Evolutionary conservation across 73 alveolate genomes (phyloP), one percentile per base, ranked within the genome.

Genomic region (Symbiodinium pilosum): DNA sequence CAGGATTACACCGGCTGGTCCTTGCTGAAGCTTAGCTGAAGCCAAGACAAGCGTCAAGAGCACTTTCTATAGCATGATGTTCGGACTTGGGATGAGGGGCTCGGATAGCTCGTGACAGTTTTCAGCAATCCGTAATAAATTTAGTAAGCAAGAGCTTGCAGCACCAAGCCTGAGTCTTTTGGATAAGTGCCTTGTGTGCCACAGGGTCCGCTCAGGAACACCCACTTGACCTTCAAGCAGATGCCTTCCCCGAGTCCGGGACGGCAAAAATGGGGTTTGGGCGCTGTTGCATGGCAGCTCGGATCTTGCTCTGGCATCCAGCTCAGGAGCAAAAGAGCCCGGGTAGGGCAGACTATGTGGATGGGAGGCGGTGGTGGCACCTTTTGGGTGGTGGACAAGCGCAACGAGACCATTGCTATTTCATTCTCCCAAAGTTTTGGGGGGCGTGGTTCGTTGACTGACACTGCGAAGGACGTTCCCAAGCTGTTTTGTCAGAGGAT

Each of bases 1-100:
- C n/a, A n/a, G n/a, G 94, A 87, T 85, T 87, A 11, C 59, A 87
- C 94, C 30, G 94, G 94, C 43, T 87, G 94, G 94, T 87, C 94
- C 44, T 85, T 87, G 64, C 64, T 87, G 94, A 87, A 64, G 81
- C 81, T 64, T 28, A 64, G 38, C n/a, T n/a, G n/a, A n/a, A n/a
- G n/a, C n/a, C n/a, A n/a, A n/a, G n/a, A n/a, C n/a, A n/a, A n/a
- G n/a, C n/a, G n/a, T n/a, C n/a, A n/a, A n/a, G n/a, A n/a, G n/a
- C n/a, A n/a, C n/a, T n/a, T n/a, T n/a, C n/a, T n/a, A n/a, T n/a
- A n/a, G n/a, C n/a, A n/a, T n/a, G n/a, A n/a, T n/a, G n/a, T n/a
- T n/a, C n/a, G n/a, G n/a, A n/a, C n/a, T n/a, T n/a, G n/a, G n/a
- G n/a, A n/a, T n/a, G n/a, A n/a, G n/a, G n/a, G n/a, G n/a, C n/a